Evolutionary conservation across 2,329 filamentous ascomycete species (phyloP).

Genomic region (Colletotrichum godetiae): DNA sequence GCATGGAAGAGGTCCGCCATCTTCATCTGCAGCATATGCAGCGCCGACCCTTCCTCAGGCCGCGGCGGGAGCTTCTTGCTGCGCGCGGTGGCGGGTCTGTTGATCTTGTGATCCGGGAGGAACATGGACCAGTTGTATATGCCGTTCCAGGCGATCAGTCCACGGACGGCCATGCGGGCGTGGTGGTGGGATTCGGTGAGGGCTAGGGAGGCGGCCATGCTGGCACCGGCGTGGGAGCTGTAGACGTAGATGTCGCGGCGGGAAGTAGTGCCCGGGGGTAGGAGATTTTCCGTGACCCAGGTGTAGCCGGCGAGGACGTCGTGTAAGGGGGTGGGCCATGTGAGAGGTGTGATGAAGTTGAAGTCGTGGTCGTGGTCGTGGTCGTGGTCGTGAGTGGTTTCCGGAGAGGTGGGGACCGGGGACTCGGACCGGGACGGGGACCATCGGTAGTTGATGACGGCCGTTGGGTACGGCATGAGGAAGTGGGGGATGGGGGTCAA

Average conservation of each 20-base stretch:
- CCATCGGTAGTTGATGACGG: conserved; percentile 72
- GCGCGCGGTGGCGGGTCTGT: conserved; percentile 40
- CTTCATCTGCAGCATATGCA: conserved; percentile 50
- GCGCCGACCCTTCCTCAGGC: conserved; percentile 46
- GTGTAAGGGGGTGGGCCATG: conserved; percentile 69
- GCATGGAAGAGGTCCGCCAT: conserved; percentile 57
- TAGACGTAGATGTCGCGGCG: conserved; percentile 60
- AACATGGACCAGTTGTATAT: conserved; percentile 75
- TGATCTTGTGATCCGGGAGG: conserved; percentile 62
- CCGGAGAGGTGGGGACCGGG: conserved; percentile 29
- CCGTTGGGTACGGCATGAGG: conserved; percentile 57
- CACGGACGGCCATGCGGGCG: conserved; percentile 59
- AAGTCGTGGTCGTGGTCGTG: not conserved
- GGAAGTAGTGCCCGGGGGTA: conserved; percentile 46
- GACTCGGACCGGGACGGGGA: conserved; percentile 51
- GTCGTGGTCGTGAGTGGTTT: conserved; percentile 25
- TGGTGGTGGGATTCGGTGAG: conserved; percentile 64
- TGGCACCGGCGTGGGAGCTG: conserved; percentile 68
- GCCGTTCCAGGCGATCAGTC: conserved; percentile 67
- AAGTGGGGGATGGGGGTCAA: conserved; percentile 52
- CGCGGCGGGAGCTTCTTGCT: conserved; percentile 33
- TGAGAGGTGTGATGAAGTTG: conserved; percentile 41
- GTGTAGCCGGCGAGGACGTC: conserved; percentile 65
- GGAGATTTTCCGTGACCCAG: conserved; percentile 61
- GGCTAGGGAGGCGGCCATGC: conserved; percentile 66